phyloP scores from a whole-genome alignment of 2,329 filamentous ascomycete genomes.

The Aspergillus caelatus region DNA sequence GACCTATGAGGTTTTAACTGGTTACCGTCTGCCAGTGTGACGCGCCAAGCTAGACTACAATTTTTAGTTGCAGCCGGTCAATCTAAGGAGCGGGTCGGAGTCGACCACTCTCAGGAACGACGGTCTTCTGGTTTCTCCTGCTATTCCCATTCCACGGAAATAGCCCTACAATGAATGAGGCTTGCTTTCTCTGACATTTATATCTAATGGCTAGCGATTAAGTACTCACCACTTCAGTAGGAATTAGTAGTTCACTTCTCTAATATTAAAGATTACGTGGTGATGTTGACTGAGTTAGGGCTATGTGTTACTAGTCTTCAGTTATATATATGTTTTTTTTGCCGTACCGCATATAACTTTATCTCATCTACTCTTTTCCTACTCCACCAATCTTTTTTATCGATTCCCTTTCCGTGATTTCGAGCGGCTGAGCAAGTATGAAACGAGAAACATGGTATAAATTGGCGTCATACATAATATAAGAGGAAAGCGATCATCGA shows the following conservation, averaged over 20 bases:
- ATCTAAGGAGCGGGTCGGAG: not conserved
- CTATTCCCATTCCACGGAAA: not conserved
- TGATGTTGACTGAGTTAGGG: not conserved
- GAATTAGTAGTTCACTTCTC: too few species aligned
- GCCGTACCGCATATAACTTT: too few species aligned
- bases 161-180: not conserved
- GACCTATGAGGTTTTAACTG: constrained; percentile 1
- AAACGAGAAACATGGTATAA: not conserved
- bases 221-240: not conserved
- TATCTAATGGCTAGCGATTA: not conserved
- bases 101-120: not conserved
- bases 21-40: constrained; percentile 4
- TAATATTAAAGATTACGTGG: too few species aligned
- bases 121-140: not conserved
- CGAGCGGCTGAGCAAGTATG: not conserved
- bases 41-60: constrained; percentile 9
- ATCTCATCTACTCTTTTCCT: not conserved
- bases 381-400: not conserved
- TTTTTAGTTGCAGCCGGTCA: not conserved
- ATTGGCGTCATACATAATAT: not conserved
- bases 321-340: not conserved
- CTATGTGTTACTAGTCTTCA: not conserved
- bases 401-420: not conserved
- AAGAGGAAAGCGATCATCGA: not conserved
- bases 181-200: not conserved